Evolutionary conservation across 2,329 filamentous ascomycete species (phyloP).

Genomic region (Chaetomiaceae sp.): DNA sequence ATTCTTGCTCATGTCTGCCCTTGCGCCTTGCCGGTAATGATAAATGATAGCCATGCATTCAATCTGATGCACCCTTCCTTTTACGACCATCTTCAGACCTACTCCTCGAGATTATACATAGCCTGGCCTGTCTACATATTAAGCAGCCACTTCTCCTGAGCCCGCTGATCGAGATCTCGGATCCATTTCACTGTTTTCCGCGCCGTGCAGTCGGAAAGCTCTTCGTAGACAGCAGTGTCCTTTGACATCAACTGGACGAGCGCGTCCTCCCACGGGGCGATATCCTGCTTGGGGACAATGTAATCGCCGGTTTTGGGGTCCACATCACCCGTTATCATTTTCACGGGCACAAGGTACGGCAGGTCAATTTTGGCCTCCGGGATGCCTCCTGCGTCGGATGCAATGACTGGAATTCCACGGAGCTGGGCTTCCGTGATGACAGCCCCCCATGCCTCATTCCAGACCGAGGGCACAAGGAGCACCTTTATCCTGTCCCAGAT

Average conservation of each 20-base stretch:
- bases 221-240: slow-evolving; percentile 16
- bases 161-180: slow-evolving; percentile 12
- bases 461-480: slow-evolving; percentile 24
- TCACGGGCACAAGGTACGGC: slow-evolving; percentile 22
- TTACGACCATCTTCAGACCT: no score
- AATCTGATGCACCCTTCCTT: no score
- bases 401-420: slow-evolving; percentile 26
- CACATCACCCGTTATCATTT: slow-evolving; percentile 18
- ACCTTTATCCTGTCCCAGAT: slow-evolving; percentile 26
- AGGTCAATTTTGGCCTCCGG: slow-evolving; percentile 25
- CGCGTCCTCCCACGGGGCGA: slow-evolving; percentile 19
- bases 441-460: slow-evolving; percentile 27
- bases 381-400: slow-evolving; percentile 25
- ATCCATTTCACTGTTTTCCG: slow-evolving; percentile 18
- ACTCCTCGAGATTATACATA: no score
- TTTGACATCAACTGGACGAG: slow-evolving; percentile 18
- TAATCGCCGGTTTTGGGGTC: slow-evolving; percentile 20
- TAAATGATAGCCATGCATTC: no score
- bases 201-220: background rate
- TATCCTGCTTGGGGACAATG: slow-evolving; percentile 22
- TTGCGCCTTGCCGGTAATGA: no score
- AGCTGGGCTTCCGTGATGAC: slow-evolving; percentile 27
- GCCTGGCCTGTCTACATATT: background rate
- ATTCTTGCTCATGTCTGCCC: no score
- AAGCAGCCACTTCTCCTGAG: slow-evolving; percentile 26